A percentile compares a stretch with the other conserved stretches of the same genome.
Conservation (phyloP, 257 asterid genomes). For the Prunella vulgaris region DNA sequence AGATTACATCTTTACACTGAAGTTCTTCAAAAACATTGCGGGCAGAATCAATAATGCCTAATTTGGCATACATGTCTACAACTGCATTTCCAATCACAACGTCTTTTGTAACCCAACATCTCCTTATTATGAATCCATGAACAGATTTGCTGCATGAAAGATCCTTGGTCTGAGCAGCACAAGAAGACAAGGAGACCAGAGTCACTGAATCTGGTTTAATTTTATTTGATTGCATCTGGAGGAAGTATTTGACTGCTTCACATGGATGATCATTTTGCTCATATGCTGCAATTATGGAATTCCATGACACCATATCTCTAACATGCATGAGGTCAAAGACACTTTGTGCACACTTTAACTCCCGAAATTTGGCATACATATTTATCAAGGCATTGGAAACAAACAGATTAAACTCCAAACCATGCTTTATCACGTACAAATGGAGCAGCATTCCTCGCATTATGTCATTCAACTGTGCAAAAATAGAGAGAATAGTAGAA, state of each 20-base stretch:
- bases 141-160: constrained; percentile 40
- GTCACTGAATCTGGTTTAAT: constrained; percentile 63
- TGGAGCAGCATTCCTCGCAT: constrained; percentile 52
- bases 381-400: constrained; percentile 82
- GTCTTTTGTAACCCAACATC: constrained; percentile 50
- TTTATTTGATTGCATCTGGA: constrained; percentile 43
- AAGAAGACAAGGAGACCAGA: constrained; percentile 61
- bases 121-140: constrained; percentile 59
- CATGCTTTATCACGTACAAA: constrained; percentile 56
- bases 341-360: constrained; percentile 42
- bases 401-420: constrained; percentile 53
- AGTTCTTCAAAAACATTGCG: constrained; percentile 48
- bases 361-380: constrained; percentile 75
- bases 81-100: constrained; percentile 60
- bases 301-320: constrained; percentile 71
- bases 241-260: constrained; percentile 42
- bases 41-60: constrained; percentile 57
- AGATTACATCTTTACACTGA: constrained; percentile 56
- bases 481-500: constrained; percentile 64
- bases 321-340: constrained; percentile 49
- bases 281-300: constrained; percentile 71
- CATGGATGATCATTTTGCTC: constrained; percentile 66
- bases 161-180: constrained; percentile 61
- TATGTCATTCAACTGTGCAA: constrained; percentile 53
- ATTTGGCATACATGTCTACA: constrained; percentile 83